A percentile compares a stretch with the other conserved stretches of the same genome.
Evolutionary conservation across 495 filamentous ascomycete genomes (phyloP).

Genomic region (Neurospora cerealis): DNA sequence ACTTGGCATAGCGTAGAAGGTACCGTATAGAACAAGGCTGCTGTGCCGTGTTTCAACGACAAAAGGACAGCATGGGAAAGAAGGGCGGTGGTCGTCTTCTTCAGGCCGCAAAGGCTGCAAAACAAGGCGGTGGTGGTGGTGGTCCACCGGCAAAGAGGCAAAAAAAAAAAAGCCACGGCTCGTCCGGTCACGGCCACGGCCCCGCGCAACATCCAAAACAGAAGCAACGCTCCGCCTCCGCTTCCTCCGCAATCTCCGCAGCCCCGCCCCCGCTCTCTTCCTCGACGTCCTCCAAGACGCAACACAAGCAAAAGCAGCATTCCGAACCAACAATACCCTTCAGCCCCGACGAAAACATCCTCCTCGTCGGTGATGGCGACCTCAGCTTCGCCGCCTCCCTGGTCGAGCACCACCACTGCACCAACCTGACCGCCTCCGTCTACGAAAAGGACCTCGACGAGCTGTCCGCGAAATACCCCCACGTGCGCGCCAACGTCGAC

Average conservation of each 20-base stretch:
- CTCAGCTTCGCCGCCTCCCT: slow-evolving; percentile 81
- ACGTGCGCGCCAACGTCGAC: slow-evolving; percentile 50
- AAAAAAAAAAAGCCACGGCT: slow-evolving; percentile 2
- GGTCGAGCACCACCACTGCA: slow-evolving; percentile 58
- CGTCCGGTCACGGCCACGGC: not conserved
- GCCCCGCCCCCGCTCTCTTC: not conserved
- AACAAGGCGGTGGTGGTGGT: slow-evolving; percentile 1
- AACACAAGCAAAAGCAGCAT: slow-evolving; percentile 23
- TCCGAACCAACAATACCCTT: slow-evolving; percentile 64
- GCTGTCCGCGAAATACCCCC: slow-evolving; percentile 66
- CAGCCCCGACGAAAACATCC: slow-evolving; percentile 54
- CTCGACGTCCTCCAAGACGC: slow-evolving; percentile 3
- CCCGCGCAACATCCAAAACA: not conserved
- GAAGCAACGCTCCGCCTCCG: not conserved
- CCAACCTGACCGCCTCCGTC: slow-evolving; percentile 47
- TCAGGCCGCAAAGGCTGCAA: slow-evolving; percentile 13
- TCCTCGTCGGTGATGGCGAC: slow-evolving; percentile 89
- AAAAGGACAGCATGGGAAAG: not conserved
- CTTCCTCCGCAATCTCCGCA: not conserved
- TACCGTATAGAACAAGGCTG: not conserved
- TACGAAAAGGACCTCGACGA: slow-evolving; percentile 33
- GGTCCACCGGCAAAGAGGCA: slow-evolving; percentile 11
- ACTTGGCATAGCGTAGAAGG: not conserved
- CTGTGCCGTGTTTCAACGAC: not conserved
- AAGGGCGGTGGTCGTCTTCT: slow-evolving; percentile 10